Base-by-base conservation (phyloP, 768 basidiomycete species). In the Termitomyces heimii region DNA sequence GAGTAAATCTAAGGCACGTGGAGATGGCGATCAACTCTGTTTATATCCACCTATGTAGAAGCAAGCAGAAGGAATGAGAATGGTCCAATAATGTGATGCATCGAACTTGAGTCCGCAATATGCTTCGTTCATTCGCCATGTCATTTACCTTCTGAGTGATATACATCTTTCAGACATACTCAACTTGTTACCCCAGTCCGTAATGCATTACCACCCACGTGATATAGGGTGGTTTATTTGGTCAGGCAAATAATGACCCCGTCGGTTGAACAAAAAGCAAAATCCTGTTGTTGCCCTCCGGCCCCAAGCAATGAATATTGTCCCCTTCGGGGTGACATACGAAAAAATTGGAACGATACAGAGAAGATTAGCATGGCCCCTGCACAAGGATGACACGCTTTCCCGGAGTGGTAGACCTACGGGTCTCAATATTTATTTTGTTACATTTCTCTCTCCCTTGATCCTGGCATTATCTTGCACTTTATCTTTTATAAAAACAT, bases 311-410 rank as follows among this genome's bases (percentile, higher is more conserved):
- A 0, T 0, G 0, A 5, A 0, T 37, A 44, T 1, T 83, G 85
- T 85, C 86, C 86, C 86, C 86, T 88, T 88, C 85, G 86, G 86
- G 86, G 89, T 86, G 87, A 86, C 90, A 90, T 88, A 92, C 85
- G 88, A 89, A 90, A 94, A 93, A 92, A 89, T 94, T 93, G 92
- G 91, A 94, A 95, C 92, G 90, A 95, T 96, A 95, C 94, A 94
- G 93, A 96, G 94, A 95, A 96, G 94, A 95, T 96, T 94, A 95
- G 94, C 94, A 97, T 96, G 92, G 94, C 94, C 94, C 94, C 94
- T 96, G 94, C 94, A 96, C 94, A 97, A 96, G 94, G 94, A 96
- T 95, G 94, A 95, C 94, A 95, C 91, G 89, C 89, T 92, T 89
- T 88, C 82, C 86, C 87, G 86, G 88, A 89, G 88, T 89, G 87